These are phyloP conservation scores for Eucalyptus regnans DNA, from an alignment of 345 rosid species.

Conservation along the genomic window DNA sequence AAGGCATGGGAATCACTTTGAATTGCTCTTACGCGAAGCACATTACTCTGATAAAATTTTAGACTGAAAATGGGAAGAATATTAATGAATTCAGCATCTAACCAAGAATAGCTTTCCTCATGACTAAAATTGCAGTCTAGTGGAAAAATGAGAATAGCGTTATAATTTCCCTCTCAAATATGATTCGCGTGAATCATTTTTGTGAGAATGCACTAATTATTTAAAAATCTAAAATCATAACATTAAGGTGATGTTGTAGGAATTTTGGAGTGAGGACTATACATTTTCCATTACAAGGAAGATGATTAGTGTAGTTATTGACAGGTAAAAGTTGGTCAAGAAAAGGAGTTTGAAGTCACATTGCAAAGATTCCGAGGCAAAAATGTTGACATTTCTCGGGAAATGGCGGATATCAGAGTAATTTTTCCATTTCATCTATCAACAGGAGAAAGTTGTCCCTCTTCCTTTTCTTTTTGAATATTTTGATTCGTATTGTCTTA, in stretches of 20 bases:
- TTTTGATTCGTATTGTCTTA: not conserved
- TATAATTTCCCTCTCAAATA: not conserved
- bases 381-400: constrained; percentile 24
- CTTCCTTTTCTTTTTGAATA: not conserved
- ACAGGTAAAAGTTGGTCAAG: constrained; percentile 31
- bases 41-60: not conserved
- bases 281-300: not conserved
- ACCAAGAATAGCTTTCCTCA: not conserved
- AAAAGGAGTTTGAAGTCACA: constrained; percentile 23
- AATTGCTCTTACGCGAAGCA: not conserved
- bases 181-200: rapidly evolving
- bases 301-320: not conserved
- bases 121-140: not conserved
- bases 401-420: constrained; percentile 34
- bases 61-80: not conserved
- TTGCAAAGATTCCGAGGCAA: constrained; percentile 31
- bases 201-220: too few relatives aligned
- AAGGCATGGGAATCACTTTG: not conserved
- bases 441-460: not conserved
- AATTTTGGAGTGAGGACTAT: not conserved
- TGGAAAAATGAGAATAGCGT: not conserved
- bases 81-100: not conserved
- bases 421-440: not conserved
- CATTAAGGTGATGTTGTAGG: not conserved
- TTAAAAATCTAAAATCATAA: not conserved